phyloP scores from a whole-genome alignment of 257 asterid species.

The Solanum paucissectum region DNA sequence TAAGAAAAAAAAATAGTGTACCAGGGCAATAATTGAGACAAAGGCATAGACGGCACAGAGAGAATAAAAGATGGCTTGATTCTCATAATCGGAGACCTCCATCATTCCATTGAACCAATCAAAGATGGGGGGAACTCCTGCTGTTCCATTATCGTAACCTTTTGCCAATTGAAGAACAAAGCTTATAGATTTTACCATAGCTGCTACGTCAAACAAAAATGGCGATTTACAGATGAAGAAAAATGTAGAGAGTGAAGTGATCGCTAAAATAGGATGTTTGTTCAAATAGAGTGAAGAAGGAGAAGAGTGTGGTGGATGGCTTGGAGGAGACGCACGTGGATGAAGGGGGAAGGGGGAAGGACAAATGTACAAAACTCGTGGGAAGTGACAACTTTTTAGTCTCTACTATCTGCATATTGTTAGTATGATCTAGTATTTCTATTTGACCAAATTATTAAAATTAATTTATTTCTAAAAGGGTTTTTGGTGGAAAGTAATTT shows the following conservation, averaged over 20 bases:
- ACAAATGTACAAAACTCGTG: background rate
- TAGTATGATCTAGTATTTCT: background rate
- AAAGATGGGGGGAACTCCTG: background rate
- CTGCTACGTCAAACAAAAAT: background rate
- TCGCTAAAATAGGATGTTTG: background rate
- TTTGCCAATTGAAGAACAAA: background rate
- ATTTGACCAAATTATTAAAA: background rate
- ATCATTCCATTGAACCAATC: slow-evolving; percentile 9
- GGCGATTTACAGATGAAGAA: background rate
- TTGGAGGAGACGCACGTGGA: background rate
- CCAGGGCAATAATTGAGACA: slow-evolving; percentile 23
- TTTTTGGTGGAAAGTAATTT: background rate
- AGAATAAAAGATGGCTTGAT: slow-evolving; percentile 11
- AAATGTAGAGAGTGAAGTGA: background rate
- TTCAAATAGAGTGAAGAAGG: background rate
- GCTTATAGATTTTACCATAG: background rate
- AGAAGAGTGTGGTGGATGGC: background rate
- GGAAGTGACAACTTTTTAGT: background rate
- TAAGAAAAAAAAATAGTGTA: background rate
- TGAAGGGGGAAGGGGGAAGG: too few relatives aligned
- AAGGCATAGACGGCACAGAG: slow-evolving; percentile 20
- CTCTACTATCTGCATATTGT: background rate
- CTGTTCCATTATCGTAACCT: background rate
- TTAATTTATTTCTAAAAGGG: too few relatives aligned
- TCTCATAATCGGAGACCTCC: background rate